Base-by-base conservation (phyloP, 2,329 filamentous ascomycete genomes). In the Aureobasidium sp. region DNA sequence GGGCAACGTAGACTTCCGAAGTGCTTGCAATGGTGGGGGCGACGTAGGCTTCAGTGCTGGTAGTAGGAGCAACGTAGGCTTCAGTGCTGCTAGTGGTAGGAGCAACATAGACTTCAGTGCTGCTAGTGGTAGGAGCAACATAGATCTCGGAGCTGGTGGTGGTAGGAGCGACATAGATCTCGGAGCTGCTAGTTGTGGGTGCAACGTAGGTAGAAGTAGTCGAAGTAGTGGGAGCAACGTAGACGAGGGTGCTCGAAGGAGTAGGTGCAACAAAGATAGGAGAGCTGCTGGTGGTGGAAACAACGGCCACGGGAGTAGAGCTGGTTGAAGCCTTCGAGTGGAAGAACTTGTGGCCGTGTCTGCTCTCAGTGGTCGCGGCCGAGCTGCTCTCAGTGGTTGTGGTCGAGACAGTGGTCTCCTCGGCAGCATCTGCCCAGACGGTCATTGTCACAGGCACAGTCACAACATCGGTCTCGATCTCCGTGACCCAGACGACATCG, bases 381-480 rank as follows among this genome's bases (percentile, higher is more conserved):
- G 45, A 37, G 31, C 68, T 67, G 54, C 68, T 64, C 45, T 67
- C 68, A 44, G 67, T 67, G 50, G 67, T 68, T 27, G 70, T 65
- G 68, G 66, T 63, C 33, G 45, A 31, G n/a, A 35, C 47, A 14
- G 62, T 42, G 31, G 66, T 66, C 57, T 68, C 66, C 48, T 68
- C 67, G 15, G 72, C 67, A 14, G 72, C 67, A 17, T 31, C 57
- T 59, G 69, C 62, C 73, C 74, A 80, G 70, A 83, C 64, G 63
- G 79, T 81, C 65, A 74, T 76, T 63, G 77, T 79, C 62, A 79
- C 71, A 58, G 76, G 72, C 54, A 83, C 70, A 45, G 79, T 83
- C 60, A 78, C 77, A 67, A 77, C 75, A 60, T 77, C 78, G 57
- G 77, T 71, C 24, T 77, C 74, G 40, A 74, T 76, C 52, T 80